Base-by-base conservation (phyloP, 1,284 basidiomycete species). In the Phaffia rhodozyma region DNA sequence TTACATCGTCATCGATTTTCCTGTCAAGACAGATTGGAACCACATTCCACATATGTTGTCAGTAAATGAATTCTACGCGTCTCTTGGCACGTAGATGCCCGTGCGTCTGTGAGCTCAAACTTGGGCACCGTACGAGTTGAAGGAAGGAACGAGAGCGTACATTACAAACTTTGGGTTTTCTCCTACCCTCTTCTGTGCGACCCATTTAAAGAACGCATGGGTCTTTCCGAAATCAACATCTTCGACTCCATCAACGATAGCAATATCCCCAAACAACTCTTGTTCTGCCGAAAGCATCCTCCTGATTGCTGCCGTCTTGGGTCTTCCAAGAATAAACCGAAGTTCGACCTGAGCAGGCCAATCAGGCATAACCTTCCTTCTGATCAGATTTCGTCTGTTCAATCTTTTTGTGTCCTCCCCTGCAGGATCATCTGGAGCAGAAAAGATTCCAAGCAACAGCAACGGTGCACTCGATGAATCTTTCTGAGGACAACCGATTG, bases 221-320 rank as follows among this genome's bases (percentile, higher is more conserved):
- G 75, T 77, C 68, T 77, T 77, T 38, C 76, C 76, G 23, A 71
- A 63, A 68, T 77, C 76, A 51, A 77, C 75, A 67, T 76, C 75
- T 62, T 77, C 76, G 11, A 73, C 67, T 63, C 74, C 73, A 54
- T 72, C 71, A 3, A 77, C 69, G 23, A 76, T 72, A 38, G 75
- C 71, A 66, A 77, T 75, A 68, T 76, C 75, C 9, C 70, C 70
- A 66, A 70, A 61, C 66, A 74, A 65, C 21, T 70, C 66, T 58
- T 71, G 72, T 68, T 77, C 76, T 68, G 61, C 47, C 70, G 67
- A 13, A 54, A 63, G 3, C 68, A 60, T 4, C 59, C 69, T 60
- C 69, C 70, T 52, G 60, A 58, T 34, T 69, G 66, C 18, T 67
- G 67, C 13, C 68, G 67, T 48, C 69, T 66, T n/a, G 11, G 76